Evolutionary conservation across 2,329 filamentous ascomycete genomes (phyloP).

Genomic region (Pseudogymnoascus sp.): DNA sequence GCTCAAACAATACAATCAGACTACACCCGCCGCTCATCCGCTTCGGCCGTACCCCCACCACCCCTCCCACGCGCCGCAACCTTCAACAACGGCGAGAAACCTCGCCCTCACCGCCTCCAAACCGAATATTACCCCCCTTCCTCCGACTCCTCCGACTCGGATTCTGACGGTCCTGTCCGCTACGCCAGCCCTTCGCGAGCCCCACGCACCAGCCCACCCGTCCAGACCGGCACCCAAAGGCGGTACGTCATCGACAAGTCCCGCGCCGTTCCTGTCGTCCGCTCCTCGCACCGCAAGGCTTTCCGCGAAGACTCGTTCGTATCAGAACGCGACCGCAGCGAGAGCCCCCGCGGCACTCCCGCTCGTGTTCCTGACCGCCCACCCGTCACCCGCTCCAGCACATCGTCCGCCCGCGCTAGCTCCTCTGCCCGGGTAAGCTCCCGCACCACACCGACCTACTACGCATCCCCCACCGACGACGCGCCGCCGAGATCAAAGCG

Average conservation of each 20-base stretch:
- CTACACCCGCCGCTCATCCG: constrained; percentile 14
- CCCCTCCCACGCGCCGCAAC: constrained; percentile 23
- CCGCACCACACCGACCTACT: neutral
- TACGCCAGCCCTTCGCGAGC: constrained; percentile 12
- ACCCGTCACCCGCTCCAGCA: constrained; percentile 11
- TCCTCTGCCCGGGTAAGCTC: neutral
- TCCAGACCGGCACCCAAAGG: neutral
- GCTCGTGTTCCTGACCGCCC: constrained; percentile 16
- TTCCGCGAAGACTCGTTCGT: constrained; percentile 15
- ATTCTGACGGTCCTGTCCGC: constrained; percentile 17
- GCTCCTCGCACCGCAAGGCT: constrained; percentile 17
- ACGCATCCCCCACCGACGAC: neutral
- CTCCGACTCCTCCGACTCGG: constrained; percentile 12
- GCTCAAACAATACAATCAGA: constrained; percentile 23
- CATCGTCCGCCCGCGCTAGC: neutral
- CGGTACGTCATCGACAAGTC: constrained; percentile 22
- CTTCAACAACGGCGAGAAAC: constrained; percentile 14
- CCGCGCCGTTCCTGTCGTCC: constrained; percentile 17
- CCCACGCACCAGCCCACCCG: constrained; percentile 13
- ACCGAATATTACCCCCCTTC: constrained; percentile 17
- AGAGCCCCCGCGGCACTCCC: constrained; percentile 16
- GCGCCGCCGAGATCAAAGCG: neutral
- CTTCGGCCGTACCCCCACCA: constrained; percentile 14
- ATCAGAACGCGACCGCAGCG: constrained; percentile 19
- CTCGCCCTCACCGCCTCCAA: neutral